phyloP scores from a whole-genome alignment of 129 eudicot species.

The Helianthus annuus region DNA sequence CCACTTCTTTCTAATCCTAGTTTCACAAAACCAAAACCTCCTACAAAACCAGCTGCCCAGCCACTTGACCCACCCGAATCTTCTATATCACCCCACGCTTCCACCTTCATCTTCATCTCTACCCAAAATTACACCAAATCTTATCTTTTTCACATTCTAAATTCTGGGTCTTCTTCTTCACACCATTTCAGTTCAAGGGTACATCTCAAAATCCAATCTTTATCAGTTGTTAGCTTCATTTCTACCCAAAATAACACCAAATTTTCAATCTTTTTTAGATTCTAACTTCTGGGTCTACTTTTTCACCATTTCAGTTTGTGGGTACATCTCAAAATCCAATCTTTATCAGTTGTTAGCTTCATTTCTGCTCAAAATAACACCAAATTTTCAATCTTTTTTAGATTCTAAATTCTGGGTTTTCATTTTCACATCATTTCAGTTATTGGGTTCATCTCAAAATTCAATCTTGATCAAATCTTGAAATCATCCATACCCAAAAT shows the following conservation, averaged over 20 bases:
- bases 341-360: too few relatives aligned
- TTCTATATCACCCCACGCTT: slow-evolving; percentile 3
- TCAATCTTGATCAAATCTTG: not conserved
- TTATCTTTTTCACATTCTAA: not conserved
- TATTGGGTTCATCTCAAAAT: not conserved
- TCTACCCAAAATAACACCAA: not conserved
- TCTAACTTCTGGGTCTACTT: slow-evolving; percentile 1
- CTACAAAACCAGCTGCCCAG: slow-evolving; percentile 34
- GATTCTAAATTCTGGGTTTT: not conserved
- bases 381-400: not conserved
- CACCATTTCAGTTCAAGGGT: not conserved
- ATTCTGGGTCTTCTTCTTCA: not conserved
- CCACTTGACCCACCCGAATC: slow-evolving; percentile 24
- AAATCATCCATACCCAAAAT: too few relatives aligned
- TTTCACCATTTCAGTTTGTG: too few relatives aligned
- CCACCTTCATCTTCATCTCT: slow-evolving; percentile 24
- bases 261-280: not conserved
- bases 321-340: too few relatives aligned
- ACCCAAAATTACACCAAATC: not conserved
- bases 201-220: not conserved
- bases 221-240: not conserved
- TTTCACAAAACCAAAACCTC: slow-evolving; percentile 46
- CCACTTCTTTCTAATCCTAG: slow-evolving; percentile 12
- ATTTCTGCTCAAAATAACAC: not conserved
- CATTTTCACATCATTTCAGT: not conserved